These are phyloP conservation scores for Pseudonitzschia pungens DNA, from an alignment of 108 stramenopile genomes.

Conservation along the genomic window DNA sequence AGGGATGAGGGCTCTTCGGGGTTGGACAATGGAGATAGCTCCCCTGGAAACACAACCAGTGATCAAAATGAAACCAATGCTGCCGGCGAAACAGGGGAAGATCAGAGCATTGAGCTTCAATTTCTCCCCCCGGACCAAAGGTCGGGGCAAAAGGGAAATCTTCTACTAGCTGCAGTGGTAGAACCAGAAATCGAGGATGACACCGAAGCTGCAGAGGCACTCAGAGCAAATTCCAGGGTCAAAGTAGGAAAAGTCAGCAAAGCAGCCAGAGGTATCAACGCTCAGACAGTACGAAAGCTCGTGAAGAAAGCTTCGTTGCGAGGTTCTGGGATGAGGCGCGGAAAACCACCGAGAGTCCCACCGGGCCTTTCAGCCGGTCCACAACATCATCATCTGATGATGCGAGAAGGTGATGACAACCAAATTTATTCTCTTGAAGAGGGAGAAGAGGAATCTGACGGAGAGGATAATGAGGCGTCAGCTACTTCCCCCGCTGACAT, in stretches of 20 bases:
- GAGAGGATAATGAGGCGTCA: not conserved
- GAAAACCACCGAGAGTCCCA: constrained; percentile 69
- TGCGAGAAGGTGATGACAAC: not conserved
- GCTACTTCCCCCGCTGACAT: no score
- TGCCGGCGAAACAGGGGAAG: not conserved
- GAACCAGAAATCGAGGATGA: constrained; percentile 66
- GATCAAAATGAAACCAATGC: not conserved
- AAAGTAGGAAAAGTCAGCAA: constrained; percentile 69
- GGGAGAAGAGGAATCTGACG: not conserved
- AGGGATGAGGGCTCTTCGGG: not conserved
- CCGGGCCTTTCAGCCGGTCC: constrained; percentile 27
- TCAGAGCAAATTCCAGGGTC: constrained; percentile 71
- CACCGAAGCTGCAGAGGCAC: constrained; percentile 78
- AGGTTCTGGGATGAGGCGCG: constrained; percentile 57
- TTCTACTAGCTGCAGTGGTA: constrained; percentile 14
- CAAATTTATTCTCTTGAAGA: constrained; percentile 4
- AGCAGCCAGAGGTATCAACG: constrained; percentile 58
- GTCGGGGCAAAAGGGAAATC: constrained; percentile 20
- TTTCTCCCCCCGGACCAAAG: constrained; percentile 37
- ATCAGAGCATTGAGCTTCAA: constrained; percentile 24
- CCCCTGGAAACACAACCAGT: not conserved
- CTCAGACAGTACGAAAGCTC: constrained; percentile 61
- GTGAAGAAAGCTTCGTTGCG: constrained; percentile 43
- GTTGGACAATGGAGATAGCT: not conserved
- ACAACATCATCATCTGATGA: not conserved